Base-by-base conservation (phyloP, 352 stramenopile genomes). In the Globisporangium rhizosaccharum region DNA sequence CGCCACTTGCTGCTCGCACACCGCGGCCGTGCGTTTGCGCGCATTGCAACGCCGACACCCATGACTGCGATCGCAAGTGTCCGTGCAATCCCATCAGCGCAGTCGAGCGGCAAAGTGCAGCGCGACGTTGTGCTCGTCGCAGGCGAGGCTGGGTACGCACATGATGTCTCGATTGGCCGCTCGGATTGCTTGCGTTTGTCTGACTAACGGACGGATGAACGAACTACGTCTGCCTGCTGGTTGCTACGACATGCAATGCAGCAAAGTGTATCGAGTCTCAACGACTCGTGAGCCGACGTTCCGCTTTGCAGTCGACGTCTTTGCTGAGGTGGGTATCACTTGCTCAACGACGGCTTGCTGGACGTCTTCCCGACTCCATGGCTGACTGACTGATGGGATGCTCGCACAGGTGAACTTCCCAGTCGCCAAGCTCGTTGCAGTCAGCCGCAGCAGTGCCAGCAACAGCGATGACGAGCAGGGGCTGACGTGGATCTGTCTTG, bases 1-100 rank as follows among this genome's bases (percentile, higher is more conserved):
- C 70, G 77, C n/a, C 63, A 80, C 42, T 62, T 87, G 58, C 47
- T 82, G 15, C 55, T 85, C 49, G 78, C 71, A 15, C 71, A 83
- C 62, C 51, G 61, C 7, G 75, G 75, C 20, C 58, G 71, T 18
- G 57, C 66, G 1, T 75, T 74, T 57, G 61, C 62, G 3, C 28
- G 39, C 5, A 66, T 87, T 25, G 59, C 63, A 0, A 72, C 67
- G 2, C 48, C 51, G 5, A 67, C 72, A 3, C 66, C 75, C 0
- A 67, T 84, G 37, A 59, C 33, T 15, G 59, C 77, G 36, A 54
- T 85, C 26, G 59, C 61, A 44, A 70, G 67, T 28, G 70, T 70
- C 37, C 15, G 20, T 1, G 7, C n/a, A 7, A 17, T 50, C 23
- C 14, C 53, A 33, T 33, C 28, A 33, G 28, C 28, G 6, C 3